Evolutionary conservation across 495 filamentous ascomycete genomes (phyloP), one percentile per base, ranked within the genome.

Genomic region (Xylaria acuta): DNA sequence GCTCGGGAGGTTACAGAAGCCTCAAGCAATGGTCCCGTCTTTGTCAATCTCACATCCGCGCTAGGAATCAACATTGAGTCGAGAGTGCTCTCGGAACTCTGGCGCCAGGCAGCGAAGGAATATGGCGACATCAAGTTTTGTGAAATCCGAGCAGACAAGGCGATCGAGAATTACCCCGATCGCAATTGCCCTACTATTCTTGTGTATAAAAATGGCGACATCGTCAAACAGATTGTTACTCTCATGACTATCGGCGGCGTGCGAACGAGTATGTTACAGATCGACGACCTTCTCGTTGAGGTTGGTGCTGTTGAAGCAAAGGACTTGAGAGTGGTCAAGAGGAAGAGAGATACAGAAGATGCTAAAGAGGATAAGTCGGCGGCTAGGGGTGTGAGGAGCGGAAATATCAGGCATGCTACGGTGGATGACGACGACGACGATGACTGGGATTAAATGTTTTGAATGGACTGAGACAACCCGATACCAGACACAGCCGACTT

Each of bases 61-160:
- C 80, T 88, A 25, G 88, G 91, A 51, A 92, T 87, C 69, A 97
- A 98, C 77, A 85, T 90, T 43, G 94, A 98, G 82, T 97, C 94
- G 2, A 88, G 92, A 41, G 81, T 97, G 2, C 78, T 98, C 74
- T 90, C 91, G 18, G 90, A 96, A 76, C 84, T 98, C n/a, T 99
- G 96, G 95, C 86, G 92, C 27, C 88, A 92, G 77, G 83, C 94
- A 71, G 96, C 96, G 20, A 81, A 80, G 68, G 93, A 93, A 77
- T 98, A 91, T 77, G 93, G 93, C 38, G 94, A 99, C 70, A 82
- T 98, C 78, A 99, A 99, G 82, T 99, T 99, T 84, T 98, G 95
- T 79, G 94, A 99, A 82, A 98, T 99, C 58, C 87, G 90, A 74
- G 96, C 90, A 3, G 91, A 94, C 77, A 90, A 97, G 88, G 97